phyloP scores from a whole-genome alignment of 192 early-diverging fungal genomes.

The Backusella sp. region DNA sequence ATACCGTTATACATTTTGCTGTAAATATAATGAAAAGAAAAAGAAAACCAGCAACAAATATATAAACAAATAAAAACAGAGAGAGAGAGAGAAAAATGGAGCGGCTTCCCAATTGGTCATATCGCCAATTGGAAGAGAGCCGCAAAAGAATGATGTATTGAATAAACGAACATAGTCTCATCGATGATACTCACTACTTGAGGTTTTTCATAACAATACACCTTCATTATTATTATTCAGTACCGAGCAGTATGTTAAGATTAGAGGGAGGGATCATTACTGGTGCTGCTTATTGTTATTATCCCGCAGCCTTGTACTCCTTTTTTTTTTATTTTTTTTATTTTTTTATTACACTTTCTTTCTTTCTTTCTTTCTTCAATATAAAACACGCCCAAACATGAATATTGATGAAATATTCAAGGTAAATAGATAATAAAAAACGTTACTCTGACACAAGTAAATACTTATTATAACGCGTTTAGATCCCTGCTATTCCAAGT shows the following conservation, averaged over 20 bases:
- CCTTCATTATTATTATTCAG: no score
- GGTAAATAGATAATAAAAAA: constrained; percentile 3
- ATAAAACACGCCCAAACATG: constrained; percentile 14
- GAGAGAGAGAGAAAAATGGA: no score
- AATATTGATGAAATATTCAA: constrained; percentile 43
- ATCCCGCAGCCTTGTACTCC: background rate
- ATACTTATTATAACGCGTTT: background rate
- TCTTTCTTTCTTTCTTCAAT: background rate
- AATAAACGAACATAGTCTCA: no score
- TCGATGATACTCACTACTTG: no score
- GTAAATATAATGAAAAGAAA: background rate
- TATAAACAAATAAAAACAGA: background rate
- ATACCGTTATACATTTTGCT: constrained; percentile 75
- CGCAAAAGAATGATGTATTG: no score
- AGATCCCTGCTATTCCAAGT: constrained; percentile 44
- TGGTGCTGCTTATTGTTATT: background rate
- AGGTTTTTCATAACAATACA: no score
- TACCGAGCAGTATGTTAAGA: no score
- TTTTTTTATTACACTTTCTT: background rate
- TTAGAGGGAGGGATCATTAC: background rate
- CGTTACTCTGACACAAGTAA: background rate
- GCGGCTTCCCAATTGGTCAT: no score
- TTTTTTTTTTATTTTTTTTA: no score
- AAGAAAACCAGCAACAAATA: background rate
- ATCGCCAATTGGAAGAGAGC: no score